Evolutionary conservation across 2,329 filamentous ascomycete species (phyloP), one percentile per base, ranked within the genome.

Genomic region (Lasiodiplodia gonubiensis): DNA sequence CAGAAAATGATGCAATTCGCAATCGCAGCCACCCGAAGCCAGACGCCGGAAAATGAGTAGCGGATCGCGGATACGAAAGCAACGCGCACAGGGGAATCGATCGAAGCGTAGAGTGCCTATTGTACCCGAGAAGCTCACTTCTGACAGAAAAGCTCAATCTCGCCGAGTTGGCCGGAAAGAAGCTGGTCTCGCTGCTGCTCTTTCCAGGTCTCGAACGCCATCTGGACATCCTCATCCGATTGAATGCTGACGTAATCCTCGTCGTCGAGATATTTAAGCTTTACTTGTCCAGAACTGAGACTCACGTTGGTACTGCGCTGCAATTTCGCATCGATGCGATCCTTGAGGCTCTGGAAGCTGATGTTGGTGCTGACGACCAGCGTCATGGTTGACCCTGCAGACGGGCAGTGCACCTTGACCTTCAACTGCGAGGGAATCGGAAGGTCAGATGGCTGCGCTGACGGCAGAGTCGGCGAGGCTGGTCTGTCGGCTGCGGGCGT

Each of bases 311-410:
- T 97, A 73, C 94, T 94, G 66, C 92, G 89, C 68, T 91, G 91
- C 68, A 99, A 87, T 79, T 99, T 99, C 33, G 93, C 93, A 75
- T 99, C 95, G 73, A 99, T 97, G 12, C 95, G 91, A 76, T 98
- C 95, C 70, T 95, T 93, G 66, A 99, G 85, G 27, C 92, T 95
- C 71, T 95, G 92, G 80, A 96, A 98, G 49, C 92, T 91, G 74
- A 98, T 98, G 77, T 96, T 97, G 80, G 93, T 96, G 37, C 93
- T 92, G 51, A 97, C 96, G 12, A 99, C 94, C n/a, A 99, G 86
- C 0, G 94, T 97, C 68, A 97, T 91, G 72, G 96, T 96, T 75
- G 94, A 95, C 55, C 91, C 91, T 54, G 95, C 92, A 3, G 81
- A 78, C 3, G 81, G 80, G 76, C 92, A 96, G 75, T 94, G 94